Evolutionary conservation across 1,284 basidiomycete species (phyloP).

Genomic region (Fomitopsis palustris): DNA sequence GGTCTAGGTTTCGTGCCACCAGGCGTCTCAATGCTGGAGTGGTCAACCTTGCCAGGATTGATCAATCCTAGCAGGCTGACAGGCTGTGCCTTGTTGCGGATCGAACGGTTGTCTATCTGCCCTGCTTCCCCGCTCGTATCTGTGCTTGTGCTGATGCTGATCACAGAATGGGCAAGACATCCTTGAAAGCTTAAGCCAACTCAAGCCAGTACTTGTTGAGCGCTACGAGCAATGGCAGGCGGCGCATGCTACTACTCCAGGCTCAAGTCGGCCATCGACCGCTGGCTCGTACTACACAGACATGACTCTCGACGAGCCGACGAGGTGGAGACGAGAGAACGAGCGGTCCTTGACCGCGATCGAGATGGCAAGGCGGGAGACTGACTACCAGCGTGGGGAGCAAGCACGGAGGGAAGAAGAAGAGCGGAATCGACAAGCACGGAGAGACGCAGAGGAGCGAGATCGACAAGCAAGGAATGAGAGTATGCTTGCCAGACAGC

Average conservation of each 20-base stretch:
- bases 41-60: neutral
- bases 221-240: conserved; percentile 33
- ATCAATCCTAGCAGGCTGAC: neutral
- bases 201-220: conserved; percentile 34
- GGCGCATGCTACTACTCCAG: conserved; percentile 9
- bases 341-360: conserved; percentile 34
- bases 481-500: conserved; percentile 18
- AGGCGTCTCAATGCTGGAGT: neutral
- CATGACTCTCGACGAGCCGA: conserved; percentile 21
- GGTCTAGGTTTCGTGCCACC: neutral
- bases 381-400: conserved; percentile 26
- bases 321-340: conserved; percentile 22
- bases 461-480: conserved; percentile 20
- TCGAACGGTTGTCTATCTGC: neutral
- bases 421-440: conserved; percentile 19
- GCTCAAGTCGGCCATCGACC: conserved; percentile 17
- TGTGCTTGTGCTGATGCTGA: conserved; percentile 5
- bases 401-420: conserved; percentile 20
- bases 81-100: neutral
- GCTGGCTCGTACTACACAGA: conserved; percentile 9
- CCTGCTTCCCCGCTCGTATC: neutral
- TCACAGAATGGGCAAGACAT: conserved; percentile 69
- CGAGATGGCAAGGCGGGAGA: conserved; percentile 35
- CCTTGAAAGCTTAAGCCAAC: conserved; percentile 35
- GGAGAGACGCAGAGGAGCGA: conserved; percentile 22